These are phyloP conservation scores for Malassezia pachydermatis DNA, from an alignment of 1,284 basidiomycete genomes.

Conservation along the genomic window DNA sequence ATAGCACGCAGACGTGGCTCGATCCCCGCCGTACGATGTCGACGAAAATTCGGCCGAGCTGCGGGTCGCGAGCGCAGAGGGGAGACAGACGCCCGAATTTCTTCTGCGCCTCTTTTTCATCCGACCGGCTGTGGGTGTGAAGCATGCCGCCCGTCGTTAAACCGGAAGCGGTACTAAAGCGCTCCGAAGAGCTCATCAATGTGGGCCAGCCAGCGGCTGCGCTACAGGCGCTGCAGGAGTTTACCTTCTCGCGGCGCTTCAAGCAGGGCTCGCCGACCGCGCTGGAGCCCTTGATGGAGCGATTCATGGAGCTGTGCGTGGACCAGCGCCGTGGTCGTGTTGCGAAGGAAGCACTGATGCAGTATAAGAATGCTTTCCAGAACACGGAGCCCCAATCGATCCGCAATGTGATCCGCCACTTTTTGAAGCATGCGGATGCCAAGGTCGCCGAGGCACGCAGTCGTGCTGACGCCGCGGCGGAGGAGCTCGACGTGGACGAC, in stretches of 20 bases:
- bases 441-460: conserved; percentile 53
- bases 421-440: conserved; percentile 74
- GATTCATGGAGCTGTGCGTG: conserved; percentile 83
- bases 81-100: not conserved
- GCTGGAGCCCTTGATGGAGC: conserved; percentile 89
- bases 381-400: conserved; percentile 83
- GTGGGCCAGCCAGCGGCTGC: conserved; percentile 81
- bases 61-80: conserved; percentile 5
- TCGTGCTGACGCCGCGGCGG: conserved; percentile 45
- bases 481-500: conserved; percentile 49
- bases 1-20: too few species aligned
- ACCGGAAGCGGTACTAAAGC: conserved; percentile 77
- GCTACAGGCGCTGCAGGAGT: conserved; percentile 75
- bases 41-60: conserved; percentile 9
- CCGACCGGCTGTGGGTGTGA: conserved; percentile 3
- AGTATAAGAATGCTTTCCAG: conserved; percentile 70
- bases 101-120: conserved; percentile 11
- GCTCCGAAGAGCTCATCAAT: conserved; percentile 79
- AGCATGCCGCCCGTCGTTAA: conserved; percentile 63
- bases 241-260: conserved; percentile 89
- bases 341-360: conserved; percentile 75
- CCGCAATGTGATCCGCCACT: conserved; percentile 79
- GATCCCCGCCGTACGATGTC: too few species aligned
- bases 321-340: conserved; percentile 85
- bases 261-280: conserved; percentile 76